Evolutionary conservation across 352 stramenopile genomes (phyloP).

Genomic region (Phytopythium cucurbitacearum): DNA sequence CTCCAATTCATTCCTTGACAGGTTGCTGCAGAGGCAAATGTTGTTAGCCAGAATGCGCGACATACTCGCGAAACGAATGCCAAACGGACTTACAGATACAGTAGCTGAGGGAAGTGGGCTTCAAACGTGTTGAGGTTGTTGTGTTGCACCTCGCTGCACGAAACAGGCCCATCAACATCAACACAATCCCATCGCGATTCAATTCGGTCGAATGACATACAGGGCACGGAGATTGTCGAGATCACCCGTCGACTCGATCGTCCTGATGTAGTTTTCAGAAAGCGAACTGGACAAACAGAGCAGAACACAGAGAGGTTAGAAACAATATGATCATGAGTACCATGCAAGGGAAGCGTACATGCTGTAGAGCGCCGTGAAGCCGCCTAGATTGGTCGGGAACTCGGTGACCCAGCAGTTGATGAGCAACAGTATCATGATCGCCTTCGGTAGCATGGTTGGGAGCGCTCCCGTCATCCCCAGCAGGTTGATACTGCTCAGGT

Average conservation of each 20-base stretch:
- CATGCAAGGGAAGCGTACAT: not conserved
- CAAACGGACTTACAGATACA: slow-evolving; percentile 11
- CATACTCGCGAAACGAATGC: too few relatives aligned
- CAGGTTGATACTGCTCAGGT: slow-evolving; percentile 14
- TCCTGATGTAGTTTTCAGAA: slow-evolving; percentile 13
- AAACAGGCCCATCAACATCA: not conserved
- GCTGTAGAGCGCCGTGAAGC: too few relatives aligned
- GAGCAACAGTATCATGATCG: slow-evolving; percentile 15
- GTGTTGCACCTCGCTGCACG: slow-evolving; percentile 5
- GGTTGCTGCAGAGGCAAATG: too few relatives aligned
- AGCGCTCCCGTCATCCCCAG: slow-evolving; percentile 11
- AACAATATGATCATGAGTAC: too few relatives aligned
- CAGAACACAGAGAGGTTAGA: not conserved
- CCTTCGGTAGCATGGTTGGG: slow-evolving; percentile 13
- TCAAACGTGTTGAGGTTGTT: slow-evolving; percentile 14
- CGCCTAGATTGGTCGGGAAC: slow-evolving; percentile 8
- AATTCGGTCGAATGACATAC: slow-evolving; percentile 4
- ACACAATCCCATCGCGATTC: not conserved
- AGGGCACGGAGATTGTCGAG: slow-evolving; percentile 8
- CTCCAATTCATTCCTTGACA: too few relatives aligned
- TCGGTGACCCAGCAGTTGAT: slow-evolving; percentile 17
- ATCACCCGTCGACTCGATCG: slow-evolving; percentile 9
- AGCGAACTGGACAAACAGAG: slow-evolving; percentile 12
- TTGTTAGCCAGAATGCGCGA: too few relatives aligned
- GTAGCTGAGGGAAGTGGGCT: slow-evolving; percentile 14